phyloP scores from a whole-genome alignment of 768 basidiomycete species.

The Suillus brevipes region DNA sequence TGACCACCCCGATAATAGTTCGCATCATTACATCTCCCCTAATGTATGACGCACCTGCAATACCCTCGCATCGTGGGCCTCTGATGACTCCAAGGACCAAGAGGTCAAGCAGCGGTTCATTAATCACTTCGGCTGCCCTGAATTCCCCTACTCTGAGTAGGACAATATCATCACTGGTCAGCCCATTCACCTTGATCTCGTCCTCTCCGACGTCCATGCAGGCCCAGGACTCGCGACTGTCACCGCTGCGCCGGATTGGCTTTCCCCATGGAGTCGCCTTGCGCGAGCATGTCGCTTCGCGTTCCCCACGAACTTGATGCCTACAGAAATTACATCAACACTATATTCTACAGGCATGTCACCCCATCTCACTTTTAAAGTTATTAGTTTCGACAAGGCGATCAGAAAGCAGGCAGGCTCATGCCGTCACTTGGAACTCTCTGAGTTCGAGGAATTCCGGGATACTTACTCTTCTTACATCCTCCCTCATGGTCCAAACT shows the following conservation, averaged over 20 bases:
- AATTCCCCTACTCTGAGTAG: constrained; percentile 30
- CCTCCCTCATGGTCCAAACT: background rate
- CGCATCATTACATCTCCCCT: background rate
- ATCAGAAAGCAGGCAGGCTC: constrained; percentile 25
- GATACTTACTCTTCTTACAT: constrained; percentile 8
- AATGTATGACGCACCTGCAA: background rate
- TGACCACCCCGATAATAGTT: background rate
- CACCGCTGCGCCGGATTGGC: constrained; percentile 24
- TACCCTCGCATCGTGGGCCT: background rate
- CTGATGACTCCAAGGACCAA: background rate
- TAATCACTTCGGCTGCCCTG: constrained; percentile 8
- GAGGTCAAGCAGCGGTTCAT: constrained; percentile 5
- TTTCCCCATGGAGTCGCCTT: constrained; percentile 20
- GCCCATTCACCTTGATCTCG: constrained; percentile 17
- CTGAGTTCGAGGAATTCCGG: constrained; percentile 19
- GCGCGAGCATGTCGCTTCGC: constrained; percentile 20
- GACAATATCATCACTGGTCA: constrained; percentile 17
- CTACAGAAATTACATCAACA: constrained; percentile 28
- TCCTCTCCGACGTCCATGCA: constrained; percentile 5
- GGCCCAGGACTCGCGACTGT: constrained; percentile 8
- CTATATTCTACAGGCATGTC: constrained; percentile 20
- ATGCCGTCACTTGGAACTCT: constrained; percentile 18
- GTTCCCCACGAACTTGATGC: constrained; percentile 30
- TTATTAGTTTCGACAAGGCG: constrained; percentile 36
- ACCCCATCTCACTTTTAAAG: constrained; percentile 9